Evolutionary conservation across 169 alveolate species (phyloP).

Genomic region (Plasmodium malariae): DNA sequence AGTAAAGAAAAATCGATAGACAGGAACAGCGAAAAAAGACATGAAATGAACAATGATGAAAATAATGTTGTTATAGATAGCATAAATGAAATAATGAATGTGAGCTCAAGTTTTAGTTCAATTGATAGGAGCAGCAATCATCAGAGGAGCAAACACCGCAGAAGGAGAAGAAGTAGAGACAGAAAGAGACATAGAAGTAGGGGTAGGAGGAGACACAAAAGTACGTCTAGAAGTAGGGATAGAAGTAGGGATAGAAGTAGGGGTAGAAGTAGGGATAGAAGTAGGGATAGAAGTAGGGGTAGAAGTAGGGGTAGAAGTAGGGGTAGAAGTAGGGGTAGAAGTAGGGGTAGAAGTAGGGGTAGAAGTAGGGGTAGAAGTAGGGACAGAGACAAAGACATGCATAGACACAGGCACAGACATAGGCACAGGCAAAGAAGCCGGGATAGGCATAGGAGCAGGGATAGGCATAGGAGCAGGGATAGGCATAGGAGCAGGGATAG

Average conservation of each 20-base stretch:
- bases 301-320: constrained; percentile 22
- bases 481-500: constrained; percentile 3
- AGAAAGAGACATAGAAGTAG: constrained; percentile 52
- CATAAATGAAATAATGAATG: constrained; percentile 2
- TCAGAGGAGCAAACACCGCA: constrained; percentile 14
- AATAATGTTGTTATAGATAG: not conserved
- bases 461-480: not conserved
- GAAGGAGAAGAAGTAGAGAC: constrained; percentile 59
- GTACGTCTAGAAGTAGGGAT: constrained; percentile 29
- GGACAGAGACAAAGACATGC: constrained; percentile 9
- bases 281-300: constrained; percentile 13
- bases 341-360: not conserved
- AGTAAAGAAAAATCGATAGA: not conserved
- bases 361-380: not conserved
- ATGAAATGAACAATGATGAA: not conserved
- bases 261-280: constrained; percentile 20
- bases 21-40: not conserved
- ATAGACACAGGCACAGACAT: not conserved
- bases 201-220: constrained; percentile 31
- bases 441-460: not conserved
- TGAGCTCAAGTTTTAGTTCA: not conserved
- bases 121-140: not conserved
- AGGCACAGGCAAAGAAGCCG: not conserved
- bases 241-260: constrained; percentile 33
- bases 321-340: not conserved